Percentiles rank a stretch among this genome's conserved stretches.
Evolutionary conservation across 257 asterid genomes (phyloP).

Genomic region (Schizonepeta tenuifolia): DNA sequence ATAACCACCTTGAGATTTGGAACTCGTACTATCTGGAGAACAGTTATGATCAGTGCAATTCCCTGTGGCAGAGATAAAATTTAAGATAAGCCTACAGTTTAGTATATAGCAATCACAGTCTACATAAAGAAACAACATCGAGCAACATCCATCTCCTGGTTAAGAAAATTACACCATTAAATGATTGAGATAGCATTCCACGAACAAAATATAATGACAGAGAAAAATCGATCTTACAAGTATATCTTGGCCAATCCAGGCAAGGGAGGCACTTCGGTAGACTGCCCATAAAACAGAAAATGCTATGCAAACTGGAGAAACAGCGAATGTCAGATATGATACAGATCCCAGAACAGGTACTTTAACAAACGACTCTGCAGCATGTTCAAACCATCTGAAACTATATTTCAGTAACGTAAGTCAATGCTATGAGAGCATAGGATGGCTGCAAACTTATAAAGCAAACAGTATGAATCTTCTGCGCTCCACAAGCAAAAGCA

Average conservation of each 20-base stretch:
- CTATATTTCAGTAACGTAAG: conserved; percentile 52
- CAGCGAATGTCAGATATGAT: conserved; percentile 80
- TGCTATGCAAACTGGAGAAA: conserved; percentile 85
- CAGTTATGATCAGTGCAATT: conserved; percentile 86
- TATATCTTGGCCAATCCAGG: conserved; percentile 99
- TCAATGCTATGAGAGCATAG: conserved; percentile 35
- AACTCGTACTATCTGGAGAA: conserved; percentile 80
- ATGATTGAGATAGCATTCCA: not conserved
- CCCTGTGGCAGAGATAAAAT: conserved; percentile 58
- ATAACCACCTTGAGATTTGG: conserved; percentile 87
- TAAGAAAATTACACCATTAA: not conserved
- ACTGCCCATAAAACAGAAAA: conserved; percentile 67
- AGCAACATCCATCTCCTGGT: not conserved
- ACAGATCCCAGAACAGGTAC: conserved; percentile 87
- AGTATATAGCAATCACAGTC: not conserved
- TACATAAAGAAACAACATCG: not conserved
- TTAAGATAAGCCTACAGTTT: not conserved
- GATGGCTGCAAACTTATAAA: not conserved
- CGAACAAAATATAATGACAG: not conserved
- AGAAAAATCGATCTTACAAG: conserved; percentile 60
- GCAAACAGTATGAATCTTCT: conserved; percentile 10
- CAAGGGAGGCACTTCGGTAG: conserved; percentile 61
- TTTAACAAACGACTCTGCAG: conserved; percentile 69
- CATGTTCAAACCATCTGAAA: conserved; percentile 88
- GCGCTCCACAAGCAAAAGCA: not conserved